Percentiles rank a stretch among this genome's conserved stretches.
These are phyloP conservation scores for Corylus avellana DNA, from an alignment of 306 rosid genomes.

Conservation along the genomic window DNA sequence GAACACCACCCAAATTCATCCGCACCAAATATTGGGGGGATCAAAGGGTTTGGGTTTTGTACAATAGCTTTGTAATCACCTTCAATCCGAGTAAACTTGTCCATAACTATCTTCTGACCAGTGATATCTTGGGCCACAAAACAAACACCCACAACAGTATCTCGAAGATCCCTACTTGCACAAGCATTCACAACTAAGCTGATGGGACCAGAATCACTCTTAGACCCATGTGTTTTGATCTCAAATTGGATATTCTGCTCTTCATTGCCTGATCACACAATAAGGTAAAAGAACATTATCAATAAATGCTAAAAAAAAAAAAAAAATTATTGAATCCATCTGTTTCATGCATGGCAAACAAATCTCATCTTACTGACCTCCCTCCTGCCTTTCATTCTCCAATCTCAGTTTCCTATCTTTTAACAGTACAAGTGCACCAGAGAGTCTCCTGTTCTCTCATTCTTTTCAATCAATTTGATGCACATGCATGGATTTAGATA, in stretches of 20 bases:
- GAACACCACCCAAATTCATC: slow-evolving; percentile 99
- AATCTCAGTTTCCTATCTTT: neutral
- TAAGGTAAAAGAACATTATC: slow-evolving; percentile 28
- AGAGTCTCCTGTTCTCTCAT: neutral
- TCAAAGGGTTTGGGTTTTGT: slow-evolving; percentile 81
- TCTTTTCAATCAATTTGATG: slow-evolving; percentile 16
- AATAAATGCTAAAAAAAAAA: slow-evolving; percentile 5
- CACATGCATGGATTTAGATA: slow-evolving; percentile 8
- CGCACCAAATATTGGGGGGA: slow-evolving; percentile 91
- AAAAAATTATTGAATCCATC: slow-evolving; percentile 4
- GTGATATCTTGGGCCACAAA: slow-evolving; percentile 98
- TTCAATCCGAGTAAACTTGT: slow-evolving; percentile 91
- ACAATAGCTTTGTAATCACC: slow-evolving; percentile 98
- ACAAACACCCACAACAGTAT: slow-evolving; percentile 88
- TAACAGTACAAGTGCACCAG: slow-evolving; percentile 3
- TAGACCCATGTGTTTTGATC: slow-evolving; percentile 72
- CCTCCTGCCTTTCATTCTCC: slow-evolving; percentile 1
- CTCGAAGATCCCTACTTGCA: slow-evolving; percentile 81
- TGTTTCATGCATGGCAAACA: neutral
- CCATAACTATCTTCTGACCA: slow-evolving; percentile 89
- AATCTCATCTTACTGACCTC: slow-evolving; percentile 4
- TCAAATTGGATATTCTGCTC: slow-evolving; percentile 89
- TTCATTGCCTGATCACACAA: slow-evolving; percentile 71
- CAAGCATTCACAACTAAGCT: slow-evolving; percentile 92
- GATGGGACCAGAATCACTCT: slow-evolving; percentile 68